Evolutionary conservation across 2,329 filamentous ascomycete species (phyloP), one percentile per base, ranked within the genome.

Genomic region (Xylaria sp.): DNA sequence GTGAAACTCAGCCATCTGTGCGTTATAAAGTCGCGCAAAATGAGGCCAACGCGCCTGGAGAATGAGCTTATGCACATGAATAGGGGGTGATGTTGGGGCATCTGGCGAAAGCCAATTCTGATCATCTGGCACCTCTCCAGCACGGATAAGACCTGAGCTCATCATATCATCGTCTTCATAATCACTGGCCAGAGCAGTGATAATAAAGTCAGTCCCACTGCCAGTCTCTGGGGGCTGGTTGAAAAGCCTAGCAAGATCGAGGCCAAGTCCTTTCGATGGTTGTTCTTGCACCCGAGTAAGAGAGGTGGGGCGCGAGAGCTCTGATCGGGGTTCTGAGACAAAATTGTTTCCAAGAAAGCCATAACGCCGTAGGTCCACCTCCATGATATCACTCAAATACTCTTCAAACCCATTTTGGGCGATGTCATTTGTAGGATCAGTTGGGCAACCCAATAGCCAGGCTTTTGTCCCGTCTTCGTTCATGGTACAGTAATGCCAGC

Each of bases 401-500:
- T 98, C 95, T 78, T 97, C 95, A 67, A 94, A 91, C 3, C 89
- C 89, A 66, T 90, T 91, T 15, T 88, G 87, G 1, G 88, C 91
- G 18, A 91, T 84, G 48, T 91, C 91, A 57, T 90, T 89, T 7
- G 87, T 84, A 20, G 86, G 83, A 50, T 97, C 94, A 3, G 92
- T 91, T 2, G 92, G 92, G 76, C 94, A 98, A 9, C 96, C 96
- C n/a, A 99, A 86, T 28, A 99, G 85, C 94, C 96, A 99, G 8
- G 94, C 96, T 78, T 97, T 97, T 7, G 96, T 98, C 6, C 95
- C 95, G 75, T 97, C 93, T 69, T 96, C 91, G 78, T 98, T 97
- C 82, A 98, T 92, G 2, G 94, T 97, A 80, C 96, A 98, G 79
- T 99, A 99, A 80, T 98, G 95, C 96, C 96, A 99, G 69, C 95